Evolutionary conservation across 495 filamentous ascomycete species (phyloP).

Genomic region (Aspergillus egyptiacus): DNA sequence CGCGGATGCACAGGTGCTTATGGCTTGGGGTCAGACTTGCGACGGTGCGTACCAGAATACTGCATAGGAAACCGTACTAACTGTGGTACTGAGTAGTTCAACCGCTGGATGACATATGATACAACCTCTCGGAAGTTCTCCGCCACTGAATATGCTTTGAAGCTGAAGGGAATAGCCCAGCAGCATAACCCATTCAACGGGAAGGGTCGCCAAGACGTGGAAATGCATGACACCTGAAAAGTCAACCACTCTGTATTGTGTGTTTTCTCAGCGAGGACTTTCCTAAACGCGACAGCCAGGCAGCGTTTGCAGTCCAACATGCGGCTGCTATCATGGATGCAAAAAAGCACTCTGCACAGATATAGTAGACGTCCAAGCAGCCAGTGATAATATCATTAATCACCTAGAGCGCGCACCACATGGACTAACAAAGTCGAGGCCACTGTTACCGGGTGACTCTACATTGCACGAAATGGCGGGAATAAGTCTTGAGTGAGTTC

Average conservation of each 20-base stretch:
- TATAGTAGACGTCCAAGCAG: too few species aligned
- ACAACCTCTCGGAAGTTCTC: constrained; percentile 21
- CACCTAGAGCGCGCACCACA: too few species aligned
- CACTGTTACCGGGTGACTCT: too few species aligned
- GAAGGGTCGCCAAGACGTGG: neutral
- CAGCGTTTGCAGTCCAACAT: too few species aligned
- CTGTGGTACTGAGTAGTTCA: constrained; percentile 30
- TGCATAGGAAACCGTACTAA: constrained; percentile 6
- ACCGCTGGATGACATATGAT: constrained; percentile 39
- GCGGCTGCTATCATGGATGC: too few species aligned
- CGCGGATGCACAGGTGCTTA: constrained; percentile 65
- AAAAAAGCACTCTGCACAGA: too few species aligned
- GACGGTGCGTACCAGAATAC: constrained; percentile 30
- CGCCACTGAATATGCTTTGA: constrained; percentile 25
- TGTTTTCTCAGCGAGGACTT: too few species aligned
- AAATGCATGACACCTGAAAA: constrained; percentile 13
- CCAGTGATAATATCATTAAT: too few species aligned
- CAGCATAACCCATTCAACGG: constrained; percentile 16
- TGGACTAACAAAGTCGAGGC: too few species aligned
- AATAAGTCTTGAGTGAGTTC: too few species aligned
- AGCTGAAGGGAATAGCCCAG: constrained; percentile 22
- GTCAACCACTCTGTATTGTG: neutral
- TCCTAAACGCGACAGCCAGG: too few species aligned
- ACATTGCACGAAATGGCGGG: too few species aligned
- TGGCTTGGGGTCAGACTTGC: constrained; percentile 63